Conservation (phyloP, 2,329 filamentous ascomycete species). For the Elsinoe arachidis region DNA sequence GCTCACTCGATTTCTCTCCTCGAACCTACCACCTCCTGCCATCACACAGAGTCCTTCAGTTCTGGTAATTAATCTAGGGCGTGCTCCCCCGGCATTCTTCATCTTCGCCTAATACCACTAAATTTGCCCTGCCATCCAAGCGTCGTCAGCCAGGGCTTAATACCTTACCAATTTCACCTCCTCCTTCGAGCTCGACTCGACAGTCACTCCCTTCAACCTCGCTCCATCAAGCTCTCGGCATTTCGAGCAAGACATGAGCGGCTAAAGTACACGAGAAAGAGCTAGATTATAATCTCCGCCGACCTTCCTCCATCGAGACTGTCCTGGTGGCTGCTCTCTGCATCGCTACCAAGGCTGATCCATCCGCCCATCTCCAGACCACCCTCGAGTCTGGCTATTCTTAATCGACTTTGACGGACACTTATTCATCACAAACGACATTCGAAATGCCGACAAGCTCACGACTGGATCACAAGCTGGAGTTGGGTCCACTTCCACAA, state of each 20-base stretch:
- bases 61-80: slow-evolving; percentile 10
- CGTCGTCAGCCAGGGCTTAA: slow-evolving; percentile 11
- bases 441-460: slow-evolving; percentile 37
- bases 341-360: neutral
- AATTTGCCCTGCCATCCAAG: neutral
- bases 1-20: neutral
- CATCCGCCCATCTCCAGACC: too few relatives aligned
- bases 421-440: neutral
- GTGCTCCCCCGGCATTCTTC: neutral
- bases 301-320: neutral
- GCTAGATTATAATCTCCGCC: neutral
- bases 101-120: neutral
- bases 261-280: neutral
- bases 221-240: neutral
- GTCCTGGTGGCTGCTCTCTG: neutral
- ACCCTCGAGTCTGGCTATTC: neutral
- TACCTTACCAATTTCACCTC: neutral
- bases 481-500: slow-evolving; percentile 70
- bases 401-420: neutral
- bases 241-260: neutral
- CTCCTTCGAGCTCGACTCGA: neutral
- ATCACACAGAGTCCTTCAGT: slow-evolving; percentile 1
- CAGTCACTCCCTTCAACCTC: neutral
- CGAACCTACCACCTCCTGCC: neutral
- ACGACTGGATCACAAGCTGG: slow-evolving; percentile 74